Evolutionary conservation across 805 yeast species (phyloP), one percentile per base, ranked within the genome.

Genomic region (Candida methanosorbosa): DNA sequence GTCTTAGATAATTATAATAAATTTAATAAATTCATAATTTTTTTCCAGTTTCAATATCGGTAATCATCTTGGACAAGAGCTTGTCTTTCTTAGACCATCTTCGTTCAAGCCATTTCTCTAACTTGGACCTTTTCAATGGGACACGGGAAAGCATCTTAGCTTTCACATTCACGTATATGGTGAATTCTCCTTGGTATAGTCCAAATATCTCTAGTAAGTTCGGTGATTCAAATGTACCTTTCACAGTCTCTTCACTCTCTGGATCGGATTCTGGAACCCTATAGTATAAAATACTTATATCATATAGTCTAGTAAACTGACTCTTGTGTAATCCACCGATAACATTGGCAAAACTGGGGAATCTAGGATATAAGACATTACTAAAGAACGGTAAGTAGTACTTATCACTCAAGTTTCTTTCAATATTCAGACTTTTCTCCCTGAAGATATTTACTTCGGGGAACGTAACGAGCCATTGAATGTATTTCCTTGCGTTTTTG

Each of bases 381-480:
- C 69, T 54, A 15, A 81, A 65, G 13, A 54, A 57, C 0, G 90
- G 84, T n/a, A 81, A 61, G 36, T 68, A 80, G 46, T 68, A 75
- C 37, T 68, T 66, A 27, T 68, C 69, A 31, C 78, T 66, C 40
- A 76, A 65, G 21, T 68, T 64, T 27, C 66, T 61, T 40, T 86
- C 94, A 27, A 69, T 34, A 46, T 53, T 42, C 30, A 61, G 52
- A 30, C 66, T 65, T 25, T 68, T 68, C 9, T 68, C 61, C 0
- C 78, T 71, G 54, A 73, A 70, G 7, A 81, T 72, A 47, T 81
- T 82, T 4, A 83, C 95, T 55, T 88, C 97, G 0, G 97, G 97
- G 44, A 87, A 87, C 8, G 83, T 42, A 1, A 78, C 75, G 0
- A 86, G 45, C 84, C 94, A 78, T 43, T 54, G 46, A 5, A 37